Evolutionary conservation across 306 rosid species (phyloP).

Genomic region (Cajanus cajan): DNA sequence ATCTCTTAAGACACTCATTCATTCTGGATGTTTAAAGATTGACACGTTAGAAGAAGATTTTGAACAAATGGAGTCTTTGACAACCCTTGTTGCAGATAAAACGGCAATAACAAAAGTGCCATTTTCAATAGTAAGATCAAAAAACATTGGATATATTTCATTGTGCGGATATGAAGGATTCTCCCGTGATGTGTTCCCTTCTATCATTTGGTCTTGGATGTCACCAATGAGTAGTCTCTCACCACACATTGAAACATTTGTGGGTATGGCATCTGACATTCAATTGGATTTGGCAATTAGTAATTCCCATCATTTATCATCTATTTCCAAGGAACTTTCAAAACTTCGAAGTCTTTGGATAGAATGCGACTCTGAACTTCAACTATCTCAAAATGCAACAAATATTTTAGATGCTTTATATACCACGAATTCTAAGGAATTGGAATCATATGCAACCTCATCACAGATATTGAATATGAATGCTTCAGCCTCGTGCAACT

Average conservation of each 20-base stretch:
- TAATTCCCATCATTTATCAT: background rate
- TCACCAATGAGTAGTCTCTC: background rate
- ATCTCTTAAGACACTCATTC: background rate
- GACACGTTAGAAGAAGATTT: constrained; percentile 9
- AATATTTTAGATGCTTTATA: background rate
- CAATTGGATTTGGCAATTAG: background rate
- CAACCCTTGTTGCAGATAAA: constrained; percentile 17
- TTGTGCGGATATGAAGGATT: background rate
- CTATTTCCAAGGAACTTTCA: background rate
- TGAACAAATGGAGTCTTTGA: constrained; percentile 12
- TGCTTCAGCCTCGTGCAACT: background rate
- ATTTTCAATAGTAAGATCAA: background rate
- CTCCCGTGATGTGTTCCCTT: background rate
- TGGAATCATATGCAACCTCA: background rate
- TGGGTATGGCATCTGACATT: background rate
- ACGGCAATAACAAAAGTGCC: constrained; percentile 30
- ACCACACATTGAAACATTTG: background rate
- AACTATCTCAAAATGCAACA: background rate
- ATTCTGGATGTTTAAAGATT: constrained; percentile 20
- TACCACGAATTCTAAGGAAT: background rate
- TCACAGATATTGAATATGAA: background rate
- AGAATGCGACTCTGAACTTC: background rate
- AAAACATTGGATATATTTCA: background rate
- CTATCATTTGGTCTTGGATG: background rate
- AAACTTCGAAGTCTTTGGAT: background rate